A percentile compares a stretch with the other conserved stretches of the same genome.
These are phyloP conservation scores for Ilex asprella DNA, from an alignment of 257 asterid genomes.

Conservation along the genomic window DNA sequence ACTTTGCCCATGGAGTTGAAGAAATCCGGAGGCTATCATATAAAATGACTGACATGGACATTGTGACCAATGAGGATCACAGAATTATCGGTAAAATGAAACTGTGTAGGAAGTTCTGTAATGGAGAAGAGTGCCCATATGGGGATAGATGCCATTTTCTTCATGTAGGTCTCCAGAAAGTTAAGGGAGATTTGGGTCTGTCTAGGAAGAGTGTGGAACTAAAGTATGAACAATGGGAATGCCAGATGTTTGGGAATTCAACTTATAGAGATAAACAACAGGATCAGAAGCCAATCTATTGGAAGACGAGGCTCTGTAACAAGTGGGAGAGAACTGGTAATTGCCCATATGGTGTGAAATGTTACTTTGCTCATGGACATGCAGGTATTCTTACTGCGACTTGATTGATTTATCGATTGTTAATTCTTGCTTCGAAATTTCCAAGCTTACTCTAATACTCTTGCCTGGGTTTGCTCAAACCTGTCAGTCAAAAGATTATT, in stretches of 20 bases:
- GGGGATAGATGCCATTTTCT: constrained; percentile 26
- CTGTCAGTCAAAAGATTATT: too few species aligned
- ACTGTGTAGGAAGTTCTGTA: constrained; percentile 14
- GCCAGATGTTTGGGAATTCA: constrained; percentile 4
- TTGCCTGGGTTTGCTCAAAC: too few species aligned
- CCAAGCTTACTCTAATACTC: not conserved
- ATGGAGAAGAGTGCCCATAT: constrained; percentile 32
- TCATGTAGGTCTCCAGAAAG: constrained; percentile 16
- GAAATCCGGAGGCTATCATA: too few species aligned
- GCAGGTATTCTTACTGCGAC: constrained; percentile 23
- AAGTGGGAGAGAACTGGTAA: constrained; percentile 28
- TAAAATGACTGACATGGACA: not conserved
- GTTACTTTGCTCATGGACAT: constrained; percentile 52
- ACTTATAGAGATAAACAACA: not conserved
- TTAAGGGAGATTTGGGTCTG: not conserved
- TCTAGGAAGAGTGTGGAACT: constrained; percentile 14
- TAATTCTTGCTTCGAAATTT: not conserved
- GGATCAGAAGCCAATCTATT: not conserved
- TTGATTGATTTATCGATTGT: not conserved
- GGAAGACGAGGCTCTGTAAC: constrained; percentile 36
- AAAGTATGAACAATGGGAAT: constrained; percentile 9
- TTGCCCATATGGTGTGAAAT: constrained; percentile 32
- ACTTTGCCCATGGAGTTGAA: constrained; percentile 20
- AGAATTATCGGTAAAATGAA: constrained; percentile 7
- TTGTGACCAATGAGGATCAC: constrained; percentile 3